These are phyloP conservation scores for Xerocomellus dryophilus DNA, from an alignment of 768 basidiomycete species.

Conservation along the genomic window DNA sequence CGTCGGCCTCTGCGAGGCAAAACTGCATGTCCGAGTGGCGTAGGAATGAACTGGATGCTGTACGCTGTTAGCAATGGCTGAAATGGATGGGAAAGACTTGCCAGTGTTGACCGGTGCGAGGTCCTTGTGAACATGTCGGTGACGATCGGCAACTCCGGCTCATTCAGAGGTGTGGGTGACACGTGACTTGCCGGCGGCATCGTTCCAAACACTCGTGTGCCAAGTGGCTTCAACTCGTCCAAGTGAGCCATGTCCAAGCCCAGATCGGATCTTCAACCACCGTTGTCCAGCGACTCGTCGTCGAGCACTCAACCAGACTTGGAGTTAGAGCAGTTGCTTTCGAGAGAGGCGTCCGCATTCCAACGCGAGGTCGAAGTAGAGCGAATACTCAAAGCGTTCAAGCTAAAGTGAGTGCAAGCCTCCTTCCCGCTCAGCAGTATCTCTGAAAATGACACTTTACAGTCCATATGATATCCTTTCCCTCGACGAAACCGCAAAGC, in stretches of 20 bases:
- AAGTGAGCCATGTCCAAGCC: slow-evolving; percentile 22
- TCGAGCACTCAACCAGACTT: slow-evolving; percentile 31
- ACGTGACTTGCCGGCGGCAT: slow-evolving; percentile 18
- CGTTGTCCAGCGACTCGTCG: slow-evolving; percentile 6
- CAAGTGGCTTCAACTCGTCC: not conserved
- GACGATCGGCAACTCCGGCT: not conserved
- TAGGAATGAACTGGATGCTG: not conserved
- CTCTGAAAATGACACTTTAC: not conserved
- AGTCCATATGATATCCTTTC: slow-evolving; percentile 95
- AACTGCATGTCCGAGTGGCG: not conserved
- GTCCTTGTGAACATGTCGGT: slow-evolving; percentile 1
- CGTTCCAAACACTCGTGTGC: not conserved
- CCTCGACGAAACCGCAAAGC: slow-evolving; percentile 64
- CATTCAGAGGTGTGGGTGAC: not conserved
- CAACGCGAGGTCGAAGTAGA: slow-evolving; percentile 88
- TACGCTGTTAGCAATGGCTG: not conserved
- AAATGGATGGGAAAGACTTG: not conserved
- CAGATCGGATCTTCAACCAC: slow-evolving; percentile 1
- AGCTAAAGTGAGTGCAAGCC: slow-evolving; percentile 69
- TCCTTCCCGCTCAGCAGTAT: not conserved
- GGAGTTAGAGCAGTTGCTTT: slow-evolving; percentile 79
- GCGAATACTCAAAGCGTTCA: slow-evolving; percentile 91
- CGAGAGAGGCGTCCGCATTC: slow-evolving; percentile 78
- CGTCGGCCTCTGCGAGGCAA: not conserved
- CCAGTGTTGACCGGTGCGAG: not conserved